These are phyloP conservation scores for Megacollybia marginata DNA, from an alignment of 768 basidiomycete species.

Conservation along the genomic window DNA sequence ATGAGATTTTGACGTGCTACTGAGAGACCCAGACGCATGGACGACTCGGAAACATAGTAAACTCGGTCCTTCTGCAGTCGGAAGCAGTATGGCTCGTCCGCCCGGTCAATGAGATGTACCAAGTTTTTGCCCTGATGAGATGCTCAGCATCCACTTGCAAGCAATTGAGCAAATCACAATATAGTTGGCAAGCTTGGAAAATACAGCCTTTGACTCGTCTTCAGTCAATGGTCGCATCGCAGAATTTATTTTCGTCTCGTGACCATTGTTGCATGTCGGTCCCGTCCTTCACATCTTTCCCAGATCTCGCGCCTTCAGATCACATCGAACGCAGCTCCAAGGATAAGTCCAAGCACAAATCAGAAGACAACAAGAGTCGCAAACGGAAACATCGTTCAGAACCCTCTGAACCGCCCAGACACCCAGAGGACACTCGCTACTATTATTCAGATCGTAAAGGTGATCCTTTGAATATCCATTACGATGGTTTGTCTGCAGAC, in stretches of 20 bases:
- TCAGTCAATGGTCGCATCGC: constrained; percentile 92
- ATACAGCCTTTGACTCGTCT: constrained; percentile 94
- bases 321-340: constrained; percentile 14
- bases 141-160: neutral
- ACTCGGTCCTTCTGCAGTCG: constrained; percentile 91
- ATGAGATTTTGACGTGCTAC: constrained; percentile 90
- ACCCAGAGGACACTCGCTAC: constrained; percentile 12
- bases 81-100: constrained; percentile 94
- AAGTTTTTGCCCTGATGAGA: constrained; percentile 84
- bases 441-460: constrained; percentile 67
- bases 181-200: constrained; percentile 96
- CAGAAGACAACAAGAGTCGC: constrained; percentile 18
- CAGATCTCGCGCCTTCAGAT: constrained; percentile 41
- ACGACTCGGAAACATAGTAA: constrained; percentile 92
- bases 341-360: neutral
- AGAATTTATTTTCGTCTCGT: constrained; percentile 1
- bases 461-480: constrained; percentile 57
- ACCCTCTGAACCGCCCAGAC: neutral
- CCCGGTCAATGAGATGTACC: constrained; percentile 89
- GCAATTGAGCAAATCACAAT: constrained; percentile 48
- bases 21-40: constrained; percentile 89
- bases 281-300: constrained; percentile 61
- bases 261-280: constrained; percentile 7
- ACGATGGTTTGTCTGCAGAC: constrained; percentile 55
- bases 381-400: constrained; percentile 6